Conservation (phyloP, 1,284 basidiomycete species). For the Trametes sp. region DNA sequence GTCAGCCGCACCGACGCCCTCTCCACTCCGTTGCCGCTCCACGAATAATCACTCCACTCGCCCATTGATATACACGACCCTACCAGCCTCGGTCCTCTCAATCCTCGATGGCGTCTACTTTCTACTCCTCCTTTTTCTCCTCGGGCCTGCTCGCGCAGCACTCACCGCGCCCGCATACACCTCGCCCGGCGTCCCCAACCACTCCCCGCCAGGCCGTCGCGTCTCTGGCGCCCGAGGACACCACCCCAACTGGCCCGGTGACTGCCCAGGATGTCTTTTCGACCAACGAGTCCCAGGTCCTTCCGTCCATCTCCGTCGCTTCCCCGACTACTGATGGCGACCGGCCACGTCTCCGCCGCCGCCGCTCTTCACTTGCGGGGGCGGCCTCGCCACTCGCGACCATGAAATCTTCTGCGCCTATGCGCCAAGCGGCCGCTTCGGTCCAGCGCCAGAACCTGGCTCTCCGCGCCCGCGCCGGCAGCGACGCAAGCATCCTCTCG, state of each 20-base stretch:
- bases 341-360: constrained; percentile 38
- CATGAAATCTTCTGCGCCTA: constrained; percentile 33
- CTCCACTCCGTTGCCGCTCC: constrained; percentile 15
- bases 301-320: constrained; percentile 29
- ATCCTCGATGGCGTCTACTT: constrained; percentile 46
- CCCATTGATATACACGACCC: neutral
- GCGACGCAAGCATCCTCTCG: constrained; percentile 34
- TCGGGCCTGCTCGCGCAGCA: constrained; percentile 61
- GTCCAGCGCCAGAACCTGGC: constrained; percentile 29
- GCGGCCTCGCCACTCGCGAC: constrained; percentile 37
- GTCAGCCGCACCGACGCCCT: neutral
- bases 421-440: constrained; percentile 27
- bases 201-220: constrained; percentile 36
- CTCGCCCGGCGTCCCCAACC: constrained; percentile 44
- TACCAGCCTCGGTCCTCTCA: constrained; percentile 4
- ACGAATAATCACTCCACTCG: constrained; percentile 22
- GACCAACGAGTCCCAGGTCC: constrained; percentile 24
- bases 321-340: constrained; percentile 18
- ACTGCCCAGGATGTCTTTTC: constrained; percentile 15
- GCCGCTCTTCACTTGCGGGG: constrained; percentile 39
- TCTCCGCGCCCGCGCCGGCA: constrained; percentile 37
- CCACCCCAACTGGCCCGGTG: constrained; percentile 44
- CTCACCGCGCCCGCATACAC: constrained; percentile 38
- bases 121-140: constrained; percentile 66
- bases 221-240: constrained; percentile 41